Evolutionary conservation across 805 yeast genomes (phyloP).

Genomic region (Metschnikowia gelsemii): DNA sequence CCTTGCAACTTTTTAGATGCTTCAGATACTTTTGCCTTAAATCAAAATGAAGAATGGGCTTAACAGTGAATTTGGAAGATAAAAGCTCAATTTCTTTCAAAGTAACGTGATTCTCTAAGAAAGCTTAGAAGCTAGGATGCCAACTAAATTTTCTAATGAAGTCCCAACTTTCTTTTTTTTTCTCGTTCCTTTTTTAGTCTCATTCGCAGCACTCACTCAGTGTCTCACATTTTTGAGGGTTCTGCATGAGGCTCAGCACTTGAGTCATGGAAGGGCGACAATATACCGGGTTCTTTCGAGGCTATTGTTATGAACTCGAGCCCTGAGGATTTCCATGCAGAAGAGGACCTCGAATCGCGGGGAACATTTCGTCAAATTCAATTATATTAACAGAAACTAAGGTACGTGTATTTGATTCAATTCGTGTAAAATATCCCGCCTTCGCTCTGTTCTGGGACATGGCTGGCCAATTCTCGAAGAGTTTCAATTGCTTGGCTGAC

Average conservation of each 20-base stretch:
- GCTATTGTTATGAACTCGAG: background rate
- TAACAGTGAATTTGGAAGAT: too few species aligned
- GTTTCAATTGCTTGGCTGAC: too few species aligned
- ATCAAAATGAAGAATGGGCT: too few species aligned
- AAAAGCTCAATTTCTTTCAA: too few species aligned
- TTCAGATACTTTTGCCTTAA: conserved; percentile 4
- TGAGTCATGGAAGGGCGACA: conserved; percentile 1
- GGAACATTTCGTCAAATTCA: background rate
- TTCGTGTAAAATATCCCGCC: too few species aligned
- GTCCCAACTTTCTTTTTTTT: background rate
- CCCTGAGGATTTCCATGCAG: background rate
- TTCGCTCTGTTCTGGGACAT: too few species aligned
- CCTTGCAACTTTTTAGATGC: background rate
- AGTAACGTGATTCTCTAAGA: background rate
- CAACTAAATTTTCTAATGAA: background rate
- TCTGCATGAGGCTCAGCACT: conserved; percentile 9
- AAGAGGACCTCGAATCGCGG: background rate
- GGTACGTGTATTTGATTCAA: too few species aligned
- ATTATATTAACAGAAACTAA: background rate
- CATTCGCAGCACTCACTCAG: conserved; percentile 1
- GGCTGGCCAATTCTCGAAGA: too few species aligned
- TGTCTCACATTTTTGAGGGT: conserved; percentile 7
- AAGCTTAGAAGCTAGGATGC: too few species aligned
- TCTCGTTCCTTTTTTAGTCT: conserved; percentile 1
- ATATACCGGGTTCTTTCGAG: background rate